Base-by-base conservation (phyloP, 2,329 filamentous ascomycete genomes). In the Beauveria bassiana region DNA sequence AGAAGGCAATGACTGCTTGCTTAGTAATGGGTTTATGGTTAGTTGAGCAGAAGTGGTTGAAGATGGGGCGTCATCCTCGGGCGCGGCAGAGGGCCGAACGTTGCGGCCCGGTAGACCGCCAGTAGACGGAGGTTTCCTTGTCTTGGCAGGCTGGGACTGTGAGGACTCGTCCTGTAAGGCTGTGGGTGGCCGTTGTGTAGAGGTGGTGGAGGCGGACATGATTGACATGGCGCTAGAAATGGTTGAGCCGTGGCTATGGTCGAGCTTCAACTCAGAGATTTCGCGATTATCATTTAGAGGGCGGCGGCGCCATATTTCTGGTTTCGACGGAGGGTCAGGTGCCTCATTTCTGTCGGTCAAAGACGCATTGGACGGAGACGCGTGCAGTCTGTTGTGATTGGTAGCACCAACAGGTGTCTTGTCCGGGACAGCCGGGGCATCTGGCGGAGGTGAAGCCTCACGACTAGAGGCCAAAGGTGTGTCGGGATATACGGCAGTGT, bases 231-330 rank as follows among this genome's bases (percentile, higher is more conserved):
- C 61, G 14, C 71, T 70, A 43, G 74, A 72, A 20, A 76, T 76
- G 5, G 81, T 82, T 22, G 80, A 83, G 43, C 80, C 80, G 70
- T 82, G 75, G 61, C 78, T 82, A 46, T 71, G 67, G 54, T 77
- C 68, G 59, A 84, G 72, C 63, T 79, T 79, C 56, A 84, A 75
- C 61, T 78, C 76, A 9, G 79, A 70, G 5, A 84, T 74, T 52
- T 78, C 75, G 40, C 79, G 68, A 63, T 71, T 76, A 60, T 74
- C 74, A 68, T 79, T 83, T 28, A 77, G 71, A 16, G 80, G 81
- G 51, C 82, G 77, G 58, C 82, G 75, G 61, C 77, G 76, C 81
- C 81, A 84, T 51, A 77, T 68, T 53, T 77, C 71, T 49, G 70
- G 67, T 34, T 70, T 69, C 31, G 68, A 67, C 26, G 72, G 66